A percentile compares a stretch with the other conserved stretches of the same genome.
phyloP scores from a whole-genome alignment of 2,329 filamentous ascomycete genomes.

The Grosmannia huntii region DNA sequence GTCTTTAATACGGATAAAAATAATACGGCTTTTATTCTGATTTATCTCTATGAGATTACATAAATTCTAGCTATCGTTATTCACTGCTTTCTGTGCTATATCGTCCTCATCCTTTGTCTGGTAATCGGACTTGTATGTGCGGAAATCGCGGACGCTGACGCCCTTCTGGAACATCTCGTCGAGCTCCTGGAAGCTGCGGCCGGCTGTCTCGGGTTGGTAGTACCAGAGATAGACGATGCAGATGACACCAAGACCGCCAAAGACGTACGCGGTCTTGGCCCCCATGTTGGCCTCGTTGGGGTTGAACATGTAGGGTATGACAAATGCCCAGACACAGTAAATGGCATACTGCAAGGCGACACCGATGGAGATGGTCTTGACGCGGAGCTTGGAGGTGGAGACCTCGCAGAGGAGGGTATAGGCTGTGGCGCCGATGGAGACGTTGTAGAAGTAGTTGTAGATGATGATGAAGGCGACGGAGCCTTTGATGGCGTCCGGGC shows the following conservation, averaged over 20 bases:
- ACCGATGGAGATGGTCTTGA: constrained; percentile 25
- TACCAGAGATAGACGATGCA: constrained; percentile 26
- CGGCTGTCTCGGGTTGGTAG: constrained; percentile 30
- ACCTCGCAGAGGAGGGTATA: constrained; percentile 24
- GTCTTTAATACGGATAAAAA: no score
- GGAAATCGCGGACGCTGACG: constrained; percentile 12
- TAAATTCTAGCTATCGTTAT: background rate
- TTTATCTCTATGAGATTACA: no score
- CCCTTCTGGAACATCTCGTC: constrained; percentile 26
- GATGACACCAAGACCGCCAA: constrained; percentile 18
- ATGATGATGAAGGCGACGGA: constrained; percentile 14
- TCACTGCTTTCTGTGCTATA: background rate
- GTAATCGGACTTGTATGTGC: constrained; percentile 1
- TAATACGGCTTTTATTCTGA: no score
- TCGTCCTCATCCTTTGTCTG: background rate
- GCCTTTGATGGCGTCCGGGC: background rate
- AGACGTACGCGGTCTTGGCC: constrained; percentile 24
- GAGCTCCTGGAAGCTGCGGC: constrained; percentile 34
- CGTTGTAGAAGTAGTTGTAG: constrained; percentile 22
- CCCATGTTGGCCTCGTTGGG: constrained; percentile 17
- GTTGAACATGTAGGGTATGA: constrained; percentile 12
- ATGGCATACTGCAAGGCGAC: constrained; percentile 19
- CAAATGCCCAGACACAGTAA: constrained; percentile 8
- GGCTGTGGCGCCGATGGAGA: constrained; percentile 24
- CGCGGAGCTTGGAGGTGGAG: constrained; percentile 20